Base-by-base conservation (phyloP, 2,329 filamentous ascomycete species). In the Verticillium zaregamsianum region DNA sequence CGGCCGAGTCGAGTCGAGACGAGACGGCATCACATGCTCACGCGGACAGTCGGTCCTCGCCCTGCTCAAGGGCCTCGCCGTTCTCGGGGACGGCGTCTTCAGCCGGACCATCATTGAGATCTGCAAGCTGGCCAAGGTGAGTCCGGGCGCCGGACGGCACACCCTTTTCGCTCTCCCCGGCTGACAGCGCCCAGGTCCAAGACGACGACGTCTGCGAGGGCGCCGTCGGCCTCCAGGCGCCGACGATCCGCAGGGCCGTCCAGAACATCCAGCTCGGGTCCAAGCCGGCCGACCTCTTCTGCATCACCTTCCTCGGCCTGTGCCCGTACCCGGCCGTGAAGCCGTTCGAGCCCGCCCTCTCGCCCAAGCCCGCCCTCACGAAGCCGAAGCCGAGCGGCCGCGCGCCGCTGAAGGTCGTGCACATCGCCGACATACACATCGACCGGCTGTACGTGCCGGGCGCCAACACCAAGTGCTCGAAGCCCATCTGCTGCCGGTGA, bases 341-440 rank as follows among this genome's bases (percentile, higher is more conserved):
- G 15, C 63, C 74, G 1, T 79, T 79, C 68, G 71, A 72, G 15
- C 15, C 37, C 12, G 15, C 72, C 2, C 79, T 85, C 56, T 79
- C 82, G 14, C 66, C 75, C 8, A 79, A 80, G 63, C 74, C 77
- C 8, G 61, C 70, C 17, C 67, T 68, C 17, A 66, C 62, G 15
- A 76, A 80, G 15, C 76, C 79, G 17, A 52, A 61, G 1, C 73
- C 80, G 2, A 83, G 80, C 59, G 77, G 79, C 3, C 70, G 78
- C 68, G 66, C 73, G 5, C 80, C 83, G 6, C 68, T 86, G 65
- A 79, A 82, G 65, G 75, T 88, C 5, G 82, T 86, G 28, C 85
- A 88, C 67, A 83, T 83, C 69, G 85, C 82, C 14, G 85, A 88
- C 65, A 83, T 86, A 52, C 85, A 87, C 62, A 73, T 87, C 59